Conservation (phyloP, 345 rosid genomes). For the Punica granatum region DNA sequence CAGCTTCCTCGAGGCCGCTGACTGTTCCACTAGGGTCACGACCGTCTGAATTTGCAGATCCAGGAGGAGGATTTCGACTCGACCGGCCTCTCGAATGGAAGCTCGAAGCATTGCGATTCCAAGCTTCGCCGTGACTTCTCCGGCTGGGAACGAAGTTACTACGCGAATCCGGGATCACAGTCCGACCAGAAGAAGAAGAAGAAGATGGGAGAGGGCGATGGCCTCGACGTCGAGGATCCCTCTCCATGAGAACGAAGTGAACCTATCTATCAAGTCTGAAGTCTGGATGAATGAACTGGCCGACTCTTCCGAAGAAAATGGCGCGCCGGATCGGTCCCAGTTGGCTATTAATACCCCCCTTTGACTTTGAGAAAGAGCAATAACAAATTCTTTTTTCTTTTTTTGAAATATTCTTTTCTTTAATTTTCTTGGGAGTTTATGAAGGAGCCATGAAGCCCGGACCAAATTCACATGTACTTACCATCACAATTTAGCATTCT, state of each 20-base stretch:
- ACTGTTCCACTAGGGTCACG: background rate
- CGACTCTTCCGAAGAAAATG: no score
- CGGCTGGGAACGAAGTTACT: slow-evolving; percentile 2
- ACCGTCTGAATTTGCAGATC: background rate
- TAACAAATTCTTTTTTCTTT: no score
- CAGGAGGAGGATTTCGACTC: background rate
- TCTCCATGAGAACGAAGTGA: background rate
- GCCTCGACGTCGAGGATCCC: background rate
- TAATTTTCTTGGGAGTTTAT: no score
- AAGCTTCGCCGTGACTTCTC: background rate
- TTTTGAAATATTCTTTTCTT: no score
- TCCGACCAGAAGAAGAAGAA: slow-evolving; percentile 4
- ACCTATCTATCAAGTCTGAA: no score
- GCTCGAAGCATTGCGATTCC: background rate
- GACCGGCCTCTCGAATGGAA: slow-evolving; percentile 7
- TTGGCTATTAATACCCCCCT: no score
- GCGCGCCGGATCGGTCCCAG: no score
- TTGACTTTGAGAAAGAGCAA: no score
- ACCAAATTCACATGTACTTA: no score
- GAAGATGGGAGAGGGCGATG: background rate
- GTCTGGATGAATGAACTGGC: no score
- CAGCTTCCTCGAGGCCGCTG: background rate
- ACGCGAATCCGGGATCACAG: background rate
- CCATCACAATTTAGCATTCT: no score
- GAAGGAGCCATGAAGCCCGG: no score